These are phyloP conservation scores for Pachyrhizus erosus DNA, from an alignment of 306 rosid species.

Conservation along the genomic window DNA sequence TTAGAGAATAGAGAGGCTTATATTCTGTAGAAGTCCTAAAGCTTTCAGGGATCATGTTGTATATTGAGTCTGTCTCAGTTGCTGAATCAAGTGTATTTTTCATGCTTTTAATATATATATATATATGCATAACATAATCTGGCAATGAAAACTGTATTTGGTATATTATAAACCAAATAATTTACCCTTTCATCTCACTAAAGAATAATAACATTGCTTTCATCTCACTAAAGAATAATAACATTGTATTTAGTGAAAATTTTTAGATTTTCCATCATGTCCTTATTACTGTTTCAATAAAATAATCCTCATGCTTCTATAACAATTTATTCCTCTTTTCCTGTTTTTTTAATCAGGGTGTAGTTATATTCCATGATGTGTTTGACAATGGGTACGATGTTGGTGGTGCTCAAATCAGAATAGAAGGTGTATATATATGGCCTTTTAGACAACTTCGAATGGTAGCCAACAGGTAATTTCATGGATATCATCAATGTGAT, in stretches of 20 bases:
- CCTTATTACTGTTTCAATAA: slow-evolving; percentile 23
- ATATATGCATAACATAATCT: neutral
- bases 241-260: neutral
- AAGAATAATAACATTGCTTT: neutral
- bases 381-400: slow-evolving; percentile 71
- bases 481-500: slow-evolving; percentile 27
- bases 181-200: slow-evolving; percentile 14
- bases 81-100: slow-evolving; percentile 10
- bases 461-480: slow-evolving; percentile 83
- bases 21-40: neutral
- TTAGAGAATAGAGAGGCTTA: slow-evolving; percentile 10
- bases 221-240: slow-evolving; percentile 7
- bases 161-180: neutral
- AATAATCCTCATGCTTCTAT: slow-evolving; percentile 5
- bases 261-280: neutral
- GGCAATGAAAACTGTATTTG: neutral
- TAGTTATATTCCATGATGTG: slow-evolving; percentile 80
- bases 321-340: slow-evolving; percentile 21
- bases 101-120: neutral
- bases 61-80: neutral
- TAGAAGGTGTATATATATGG: slow-evolving; percentile 99
- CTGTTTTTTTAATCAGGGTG: slow-evolving; percentile 66
- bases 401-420: slow-evolving; percentile 84
- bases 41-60: slow-evolving; percentile 13
- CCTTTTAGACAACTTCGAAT: slow-evolving; percentile 97